Evolutionary conservation across 192 early-diverging fungal species (phyloP).

Genomic region (Phycomyces blakesleeanus): DNA sequence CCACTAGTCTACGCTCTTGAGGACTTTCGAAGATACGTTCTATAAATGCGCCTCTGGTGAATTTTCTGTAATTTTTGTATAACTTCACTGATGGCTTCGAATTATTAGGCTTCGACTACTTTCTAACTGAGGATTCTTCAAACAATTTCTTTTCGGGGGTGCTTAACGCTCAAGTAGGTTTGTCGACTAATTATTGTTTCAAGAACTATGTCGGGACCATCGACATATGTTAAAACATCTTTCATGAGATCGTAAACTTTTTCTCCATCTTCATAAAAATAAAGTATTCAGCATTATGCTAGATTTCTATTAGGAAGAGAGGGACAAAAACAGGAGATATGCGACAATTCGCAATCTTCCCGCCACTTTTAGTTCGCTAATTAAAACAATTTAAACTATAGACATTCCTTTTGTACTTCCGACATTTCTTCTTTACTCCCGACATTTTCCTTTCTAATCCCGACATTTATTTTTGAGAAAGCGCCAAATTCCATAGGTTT

Average conservation of each 20-base stretch:
- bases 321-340: conserved; percentile 8
- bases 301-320: conserved; percentile 13
- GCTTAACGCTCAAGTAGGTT: conserved; percentile 13
- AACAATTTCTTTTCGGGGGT: conserved; percentile 4
- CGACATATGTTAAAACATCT: not conserved
- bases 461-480: not conserved
- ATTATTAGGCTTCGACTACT: conserved; percentile 3
- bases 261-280: conserved; percentile 3
- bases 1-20: conserved; percentile 6
- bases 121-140: conserved; percentile 10
- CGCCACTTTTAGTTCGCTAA: not conserved
- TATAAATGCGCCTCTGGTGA: conserved; percentile 11
- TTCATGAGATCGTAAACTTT: conserved; percentile 5
- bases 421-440: not conserved
- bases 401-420: not conserved
- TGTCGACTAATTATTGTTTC: conserved; percentile 9
- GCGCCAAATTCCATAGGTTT: conserved; percentile 2
- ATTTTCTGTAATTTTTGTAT: conserved; percentile 11
- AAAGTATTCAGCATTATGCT: conserved; percentile 9
- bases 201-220: conserved; percentile 5
- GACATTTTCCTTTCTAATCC: not conserved
- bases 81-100: conserved; percentile 5
- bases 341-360: conserved; percentile 11
- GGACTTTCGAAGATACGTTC: conserved; percentile 10
- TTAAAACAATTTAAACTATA: not conserved